Evolutionary conservation across 306 rosid species (phyloP).

Genomic region (Cucurbita ficifolia): DNA sequence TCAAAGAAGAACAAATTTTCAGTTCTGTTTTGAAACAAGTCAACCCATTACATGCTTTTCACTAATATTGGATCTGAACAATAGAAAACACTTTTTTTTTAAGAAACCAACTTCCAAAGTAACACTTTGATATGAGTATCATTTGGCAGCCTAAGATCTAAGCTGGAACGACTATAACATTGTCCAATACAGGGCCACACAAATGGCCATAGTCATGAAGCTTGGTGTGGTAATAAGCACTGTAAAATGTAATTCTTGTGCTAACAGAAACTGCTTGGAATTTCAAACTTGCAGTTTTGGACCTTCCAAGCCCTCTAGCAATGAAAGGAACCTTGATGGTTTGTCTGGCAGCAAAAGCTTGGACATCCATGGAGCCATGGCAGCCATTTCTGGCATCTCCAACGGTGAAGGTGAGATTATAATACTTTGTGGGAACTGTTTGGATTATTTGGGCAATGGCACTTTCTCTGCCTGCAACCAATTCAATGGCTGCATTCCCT

Average conservation of each 20-base stretch:
- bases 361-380: constrained; percentile 34
- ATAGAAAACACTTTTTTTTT: not conserved
- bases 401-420: constrained; percentile 30
- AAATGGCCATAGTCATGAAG: constrained; percentile 24
- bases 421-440: constrained; percentile 25
- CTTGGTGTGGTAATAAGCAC: constrained; percentile 32
- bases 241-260: constrained; percentile 32
- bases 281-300: constrained; percentile 22
- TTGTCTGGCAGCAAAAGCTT: constrained; percentile 34
- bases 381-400: constrained; percentile 49
- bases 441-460: constrained; percentile 40
- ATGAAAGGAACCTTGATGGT: constrained; percentile 19
- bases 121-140: not conserved
- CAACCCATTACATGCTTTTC: not conserved
- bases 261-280: constrained; percentile 19
- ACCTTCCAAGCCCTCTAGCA: constrained; percentile 33
- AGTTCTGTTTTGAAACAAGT: not conserved
- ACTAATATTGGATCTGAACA: not conserved
- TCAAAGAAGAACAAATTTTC: not conserved
- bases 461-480: constrained; percentile 35
- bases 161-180: constrained; percentile 25
- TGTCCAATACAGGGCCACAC: constrained; percentile 47
- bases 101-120: not conserved
- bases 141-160: not conserved
- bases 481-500: constrained; percentile 29